A percentile compares a stretch with the other conserved stretches of the same genome.
Evolutionary conservation across 2,329 filamentous ascomycete genomes (phyloP).

Genomic region (Colletotrichum karsti): DNA sequence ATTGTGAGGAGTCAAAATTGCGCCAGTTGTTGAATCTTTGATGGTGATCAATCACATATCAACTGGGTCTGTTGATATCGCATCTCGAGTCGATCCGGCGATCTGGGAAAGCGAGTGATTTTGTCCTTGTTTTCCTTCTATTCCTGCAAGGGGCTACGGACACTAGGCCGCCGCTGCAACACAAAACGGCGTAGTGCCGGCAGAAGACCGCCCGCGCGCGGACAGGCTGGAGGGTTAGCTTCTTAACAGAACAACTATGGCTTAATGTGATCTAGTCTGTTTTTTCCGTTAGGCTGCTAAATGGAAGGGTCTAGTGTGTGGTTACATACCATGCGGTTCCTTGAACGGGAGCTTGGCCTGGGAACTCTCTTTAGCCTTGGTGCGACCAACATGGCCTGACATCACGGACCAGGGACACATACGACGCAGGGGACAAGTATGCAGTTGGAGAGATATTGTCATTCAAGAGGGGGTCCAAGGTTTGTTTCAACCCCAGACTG

Average conservation of each 20-base stretch:
- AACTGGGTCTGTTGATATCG: neutral
- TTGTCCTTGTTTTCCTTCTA: neutral
- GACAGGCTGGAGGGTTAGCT: neutral
- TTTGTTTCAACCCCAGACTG: constrained; percentile 27
- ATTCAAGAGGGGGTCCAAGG: constrained; percentile 5
- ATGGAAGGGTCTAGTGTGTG: neutral
- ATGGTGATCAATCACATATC: neutral
- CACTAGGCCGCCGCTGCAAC: neutral
- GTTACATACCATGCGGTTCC: neutral
- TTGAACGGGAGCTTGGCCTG: neutral
- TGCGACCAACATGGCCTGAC: neutral
- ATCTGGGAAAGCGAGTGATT: neutral
- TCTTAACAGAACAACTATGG: neutral
- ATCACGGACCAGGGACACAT: neutral
- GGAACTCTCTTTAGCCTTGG: neutral
- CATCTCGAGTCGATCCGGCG: neutral
- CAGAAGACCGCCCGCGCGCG: neutral
- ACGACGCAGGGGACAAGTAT: neutral
- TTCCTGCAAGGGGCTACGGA: neutral
- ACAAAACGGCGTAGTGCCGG: constrained; percentile 1
- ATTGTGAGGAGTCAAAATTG: neutral
- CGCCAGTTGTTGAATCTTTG: neutral
- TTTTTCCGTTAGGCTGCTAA: neutral
- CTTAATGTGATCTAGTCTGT: neutral
- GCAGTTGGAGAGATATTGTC: neutral